phyloP scores from a whole-genome alignment of 345 rosid species.

The Excoecaria agallocha region DNA sequence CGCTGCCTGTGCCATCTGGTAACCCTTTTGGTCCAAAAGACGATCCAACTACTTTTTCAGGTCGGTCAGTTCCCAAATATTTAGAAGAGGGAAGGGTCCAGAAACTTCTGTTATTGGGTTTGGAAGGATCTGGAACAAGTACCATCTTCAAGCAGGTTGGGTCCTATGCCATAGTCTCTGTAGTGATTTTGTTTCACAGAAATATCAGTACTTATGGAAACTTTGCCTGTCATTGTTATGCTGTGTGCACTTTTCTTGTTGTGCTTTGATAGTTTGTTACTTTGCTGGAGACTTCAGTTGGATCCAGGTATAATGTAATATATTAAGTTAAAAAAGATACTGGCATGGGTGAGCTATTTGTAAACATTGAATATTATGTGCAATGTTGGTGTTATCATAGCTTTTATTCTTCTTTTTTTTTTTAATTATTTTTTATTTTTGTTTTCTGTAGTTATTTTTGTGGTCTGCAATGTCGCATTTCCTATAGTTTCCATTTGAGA shows the following conservation, averaged over 20 bases:
- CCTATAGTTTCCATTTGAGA: neutral
- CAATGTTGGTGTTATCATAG: neutral
- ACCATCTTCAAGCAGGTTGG: constrained; percentile 64
- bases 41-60: constrained; percentile 37
- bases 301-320: neutral
- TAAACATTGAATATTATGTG: neutral
- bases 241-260: neutral
- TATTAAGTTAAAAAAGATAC: neutral
- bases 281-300: neutral
- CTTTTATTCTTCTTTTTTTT: neutral
- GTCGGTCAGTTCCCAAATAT: constrained; percentile 45
- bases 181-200: neutral
- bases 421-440: neutral
- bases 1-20: constrained; percentile 56
- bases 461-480: neutral
- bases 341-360: neutral
- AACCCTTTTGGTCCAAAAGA: constrained; percentile 41
- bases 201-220: neutral
- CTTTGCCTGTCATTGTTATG: neutral
- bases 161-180: neutral
- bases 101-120: constrained; percentile 53
- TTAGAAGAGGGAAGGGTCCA: constrained; percentile 52
- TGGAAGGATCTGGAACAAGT: constrained; percentile 62
- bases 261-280: neutral
- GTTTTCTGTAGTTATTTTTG: neutral